Conservation (phyloP, 179 eudicot species). For the Camellia oleifera region DNA sequence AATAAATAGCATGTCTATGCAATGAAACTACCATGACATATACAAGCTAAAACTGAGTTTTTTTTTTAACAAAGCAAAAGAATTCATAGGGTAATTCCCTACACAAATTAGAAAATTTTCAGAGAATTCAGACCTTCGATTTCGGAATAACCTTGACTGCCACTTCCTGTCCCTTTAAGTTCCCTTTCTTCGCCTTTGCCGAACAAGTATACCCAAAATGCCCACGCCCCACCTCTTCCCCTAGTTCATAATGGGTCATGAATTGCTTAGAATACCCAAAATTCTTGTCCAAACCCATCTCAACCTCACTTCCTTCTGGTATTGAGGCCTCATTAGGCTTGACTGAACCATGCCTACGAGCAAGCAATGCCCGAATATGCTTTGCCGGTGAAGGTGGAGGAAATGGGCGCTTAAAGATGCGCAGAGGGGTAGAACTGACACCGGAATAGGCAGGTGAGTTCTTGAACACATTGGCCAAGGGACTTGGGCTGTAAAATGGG, state of each 20-base stretch:
- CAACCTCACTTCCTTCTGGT: constrained; percentile 87
- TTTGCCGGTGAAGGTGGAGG: constrained; percentile 98
- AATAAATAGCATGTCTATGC: neutral
- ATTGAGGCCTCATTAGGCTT: constrained; percentile 88
- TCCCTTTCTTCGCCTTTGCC: constrained; percentile 77
- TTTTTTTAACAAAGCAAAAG: neutral
- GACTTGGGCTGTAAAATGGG: constrained; percentile 93
- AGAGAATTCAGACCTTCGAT: constrained; percentile 57
- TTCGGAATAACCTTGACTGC: constrained; percentile 97
- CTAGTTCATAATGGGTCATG: constrained; percentile 62
- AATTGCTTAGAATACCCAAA: constrained; percentile 86
- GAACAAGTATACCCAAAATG: constrained; percentile 96
- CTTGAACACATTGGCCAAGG: constrained; percentile 72
- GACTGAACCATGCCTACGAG: constrained; percentile 85
- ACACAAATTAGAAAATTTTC: neutral
- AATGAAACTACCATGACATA: neutral
- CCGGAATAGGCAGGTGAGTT: constrained; percentile 84
- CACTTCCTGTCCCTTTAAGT: constrained; percentile 80
- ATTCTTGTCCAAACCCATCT: constrained; percentile 78
- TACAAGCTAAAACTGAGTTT: neutral
- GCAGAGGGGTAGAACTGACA: constrained; percentile 71
- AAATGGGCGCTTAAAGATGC: constrained; percentile 78
- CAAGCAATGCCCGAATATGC: constrained; percentile 88
- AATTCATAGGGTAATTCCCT: neutral
- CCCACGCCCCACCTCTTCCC: constrained; percentile 91